Evolutionary conservation across 768 basidiomycete genomes (phyloP).

Genomic region (Mycena vulgaris): DNA sequence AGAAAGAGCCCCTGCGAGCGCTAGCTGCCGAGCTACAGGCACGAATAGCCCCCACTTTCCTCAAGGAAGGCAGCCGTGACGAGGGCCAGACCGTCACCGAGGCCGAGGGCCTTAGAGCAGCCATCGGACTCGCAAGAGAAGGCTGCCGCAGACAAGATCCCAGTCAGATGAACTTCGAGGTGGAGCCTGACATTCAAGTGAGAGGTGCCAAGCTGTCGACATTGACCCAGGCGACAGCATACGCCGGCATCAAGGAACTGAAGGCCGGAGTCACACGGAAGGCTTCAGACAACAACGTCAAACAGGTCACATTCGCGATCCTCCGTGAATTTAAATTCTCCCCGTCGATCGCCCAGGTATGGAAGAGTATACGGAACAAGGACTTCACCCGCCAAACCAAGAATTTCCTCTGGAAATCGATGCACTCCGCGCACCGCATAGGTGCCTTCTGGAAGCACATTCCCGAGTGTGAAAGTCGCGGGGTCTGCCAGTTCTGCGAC

Average conservation of each 20-base stretch:
- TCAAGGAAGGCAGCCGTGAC: not conserved
- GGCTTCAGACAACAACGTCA: conserved; percentile 1
- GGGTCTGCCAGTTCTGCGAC: not conserved
- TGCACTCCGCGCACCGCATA: conserved; percentile 10
- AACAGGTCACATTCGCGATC: not conserved
- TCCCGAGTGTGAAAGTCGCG: conserved; percentile 2
- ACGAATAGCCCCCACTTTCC: not conserved
- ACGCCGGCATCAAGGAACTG: conserved; percentile 8
- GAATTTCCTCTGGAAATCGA: conserved; percentile 9
- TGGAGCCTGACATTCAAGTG: not conserved
- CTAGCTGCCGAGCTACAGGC: conserved; percentile 5
- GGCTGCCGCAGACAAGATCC: not conserved
- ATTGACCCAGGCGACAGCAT: conserved; percentile 5
- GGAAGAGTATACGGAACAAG: conserved; percentile 5
- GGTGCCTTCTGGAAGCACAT: conserved; percentile 20
- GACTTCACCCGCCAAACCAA: conserved; percentile 9
- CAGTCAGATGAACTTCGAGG: not conserved
- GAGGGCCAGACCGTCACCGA: too few relatives aligned
- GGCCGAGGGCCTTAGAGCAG: not conserved
- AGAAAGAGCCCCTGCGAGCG: not conserved
- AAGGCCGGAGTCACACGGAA: not conserved
- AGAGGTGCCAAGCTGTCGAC: not conserved
- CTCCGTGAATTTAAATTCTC: not conserved
- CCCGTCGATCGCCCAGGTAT: not conserved
- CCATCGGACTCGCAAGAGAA: not conserved